phyloP scores from a whole-genome alignment of 176 grass and related monocot genomes.

The Bromus sterilis region DNA sequence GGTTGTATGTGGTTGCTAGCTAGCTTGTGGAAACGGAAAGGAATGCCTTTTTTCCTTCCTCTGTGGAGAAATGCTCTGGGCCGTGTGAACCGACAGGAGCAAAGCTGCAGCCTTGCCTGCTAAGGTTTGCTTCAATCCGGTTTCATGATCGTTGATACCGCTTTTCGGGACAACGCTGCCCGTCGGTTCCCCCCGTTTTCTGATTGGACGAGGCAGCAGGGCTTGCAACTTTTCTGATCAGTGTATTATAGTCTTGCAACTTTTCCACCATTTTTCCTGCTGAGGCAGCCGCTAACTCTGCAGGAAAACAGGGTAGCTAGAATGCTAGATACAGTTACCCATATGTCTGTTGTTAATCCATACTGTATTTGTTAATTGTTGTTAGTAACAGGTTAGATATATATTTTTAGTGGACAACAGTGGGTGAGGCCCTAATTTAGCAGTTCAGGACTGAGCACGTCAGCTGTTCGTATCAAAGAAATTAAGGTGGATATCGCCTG shows the following conservation, averaged over 20 bases:
- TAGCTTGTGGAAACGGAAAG: neutral
- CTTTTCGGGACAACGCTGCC: neutral
- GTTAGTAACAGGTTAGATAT: neutral
- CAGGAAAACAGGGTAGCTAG: neutral
- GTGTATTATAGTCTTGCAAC: neutral
- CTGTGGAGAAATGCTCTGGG: neutral
- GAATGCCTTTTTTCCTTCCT: neutral
- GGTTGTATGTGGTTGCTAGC: neutral
- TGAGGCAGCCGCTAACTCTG: neutral
- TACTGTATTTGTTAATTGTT: neutral
- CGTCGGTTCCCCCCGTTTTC: neutral
- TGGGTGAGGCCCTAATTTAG: neutral
- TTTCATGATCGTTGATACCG: neutral
- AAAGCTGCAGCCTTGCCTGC: slow-evolving; percentile 5
- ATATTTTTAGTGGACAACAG: neutral
- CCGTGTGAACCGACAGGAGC: neutral
- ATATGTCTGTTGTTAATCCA: neutral
- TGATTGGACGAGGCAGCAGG: neutral
- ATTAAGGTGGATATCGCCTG: neutral
- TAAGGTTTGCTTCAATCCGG: slow-evolving; percentile 19
- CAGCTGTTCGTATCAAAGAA: neutral
- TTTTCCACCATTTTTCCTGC: neutral
- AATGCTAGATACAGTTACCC: neutral
- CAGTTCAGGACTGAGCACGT: neutral
- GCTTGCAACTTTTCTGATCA: neutral